A percentile compares a stretch with the other conserved stretches of the same genome.
Conservation (phyloP, 768 basidiomycete genomes). For the Phlebiopsis gigantea region DNA sequence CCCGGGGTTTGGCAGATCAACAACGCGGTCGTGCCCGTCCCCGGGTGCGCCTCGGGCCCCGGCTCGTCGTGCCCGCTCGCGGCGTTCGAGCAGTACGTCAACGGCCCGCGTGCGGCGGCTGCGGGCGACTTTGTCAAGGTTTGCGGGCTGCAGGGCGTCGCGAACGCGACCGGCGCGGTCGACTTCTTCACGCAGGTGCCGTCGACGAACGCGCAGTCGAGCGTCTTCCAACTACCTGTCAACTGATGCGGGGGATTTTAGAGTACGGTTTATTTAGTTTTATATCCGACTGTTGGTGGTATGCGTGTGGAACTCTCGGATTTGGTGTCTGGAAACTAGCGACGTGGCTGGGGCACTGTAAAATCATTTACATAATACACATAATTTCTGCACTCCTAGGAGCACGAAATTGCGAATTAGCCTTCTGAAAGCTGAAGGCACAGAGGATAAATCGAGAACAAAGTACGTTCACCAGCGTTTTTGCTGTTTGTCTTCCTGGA, state of each 20-base stretch:
- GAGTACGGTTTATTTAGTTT: background rate
- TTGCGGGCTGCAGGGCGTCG: slow-evolving; percentile 29
- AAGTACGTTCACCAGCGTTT: no score
- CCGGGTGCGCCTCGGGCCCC: slow-evolving; percentile 35
- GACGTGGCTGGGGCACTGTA: no score
- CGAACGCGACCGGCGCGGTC: slow-evolving; percentile 17
- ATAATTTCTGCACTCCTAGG: background rate
- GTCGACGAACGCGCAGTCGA: slow-evolving; percentile 10
- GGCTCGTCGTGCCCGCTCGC: slow-evolving; percentile 33
- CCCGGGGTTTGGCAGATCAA: slow-evolving; percentile 25
- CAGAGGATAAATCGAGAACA: no score
- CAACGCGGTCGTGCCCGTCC: slow-evolving; percentile 36
- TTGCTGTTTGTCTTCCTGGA: no score
- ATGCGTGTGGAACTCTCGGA: no score
- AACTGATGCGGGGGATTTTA: background rate
- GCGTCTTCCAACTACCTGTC: slow-evolving; percentile 5
- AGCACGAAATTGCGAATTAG: background rate
- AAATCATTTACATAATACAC: background rate
- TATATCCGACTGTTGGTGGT: background rate
- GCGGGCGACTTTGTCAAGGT: slow-evolving; percentile 34
- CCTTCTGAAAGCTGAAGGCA: no score
- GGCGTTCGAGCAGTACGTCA: slow-evolving; percentile 29
- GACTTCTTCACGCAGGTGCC: slow-evolving; percentile 20
- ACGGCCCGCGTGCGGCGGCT: slow-evolving; percentile 19
- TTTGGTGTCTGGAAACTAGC: no score